Conservation (phyloP, 2,329 filamentous ascomycete genomes). For the Sclerotinia spermophila region DNA sequence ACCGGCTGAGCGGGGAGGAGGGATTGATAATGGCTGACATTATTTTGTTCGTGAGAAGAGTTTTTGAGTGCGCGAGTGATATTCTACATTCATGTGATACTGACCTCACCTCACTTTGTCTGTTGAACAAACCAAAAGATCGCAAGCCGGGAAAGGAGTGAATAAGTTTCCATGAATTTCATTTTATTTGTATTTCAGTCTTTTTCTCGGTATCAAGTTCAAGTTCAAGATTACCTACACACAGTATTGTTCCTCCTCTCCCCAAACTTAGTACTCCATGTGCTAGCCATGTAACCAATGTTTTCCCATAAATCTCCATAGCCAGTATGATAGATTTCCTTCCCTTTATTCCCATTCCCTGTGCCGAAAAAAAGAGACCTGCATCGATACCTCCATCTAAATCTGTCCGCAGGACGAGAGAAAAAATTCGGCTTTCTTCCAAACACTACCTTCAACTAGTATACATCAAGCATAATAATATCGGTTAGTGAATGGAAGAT, state of each 20-base stretch:
- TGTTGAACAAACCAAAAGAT: not conserved
- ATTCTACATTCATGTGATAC: not conserved
- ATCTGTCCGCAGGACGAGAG: slow-evolving; percentile 6
- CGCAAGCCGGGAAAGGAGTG: not conserved
- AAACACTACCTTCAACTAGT: not conserved
- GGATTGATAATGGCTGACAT: not conserved
- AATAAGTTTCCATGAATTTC: not conserved
- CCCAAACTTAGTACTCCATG: not conserved
- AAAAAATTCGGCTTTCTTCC: not conserved
- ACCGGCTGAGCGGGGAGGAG: slow-evolving; percentile 1
- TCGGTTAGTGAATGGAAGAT: slow-evolving; percentile 24
- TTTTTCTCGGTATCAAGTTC: slow-evolving; percentile 11
- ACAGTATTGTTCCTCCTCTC: not conserved
- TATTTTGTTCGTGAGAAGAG: not conserved
- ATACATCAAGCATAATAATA: not conserved
- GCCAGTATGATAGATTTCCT: slow-evolving; percentile 7
- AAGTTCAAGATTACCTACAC: slow-evolving; percentile 13
- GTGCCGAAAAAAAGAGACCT: slow-evolving; percentile 1
- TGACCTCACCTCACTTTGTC: not conserved
- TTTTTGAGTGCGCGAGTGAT: not conserved
- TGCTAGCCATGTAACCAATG: slow-evolving; percentile 8
- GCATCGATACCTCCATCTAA: not conserved
- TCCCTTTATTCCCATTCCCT: not conserved
- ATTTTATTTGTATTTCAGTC: not conserved
- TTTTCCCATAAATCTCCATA: not conserved